These are phyloP conservation scores for Kwoniella heveanensis DNA, from an alignment of 768 basidiomycete species.

Conservation along the genomic window DNA sequence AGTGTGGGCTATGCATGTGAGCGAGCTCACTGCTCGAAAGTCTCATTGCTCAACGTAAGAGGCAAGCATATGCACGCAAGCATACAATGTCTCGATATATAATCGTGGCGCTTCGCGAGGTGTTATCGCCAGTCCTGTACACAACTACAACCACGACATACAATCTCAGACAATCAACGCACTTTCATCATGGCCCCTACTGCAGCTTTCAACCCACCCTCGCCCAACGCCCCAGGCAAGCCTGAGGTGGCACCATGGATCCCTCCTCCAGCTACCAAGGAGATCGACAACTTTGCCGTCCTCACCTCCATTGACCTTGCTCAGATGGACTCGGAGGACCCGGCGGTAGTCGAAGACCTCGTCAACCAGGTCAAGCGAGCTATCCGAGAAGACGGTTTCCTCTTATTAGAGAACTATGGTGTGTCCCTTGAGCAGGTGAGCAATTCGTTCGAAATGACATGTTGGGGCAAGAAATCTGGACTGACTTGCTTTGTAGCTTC, in stretches of 20 bases:
- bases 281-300: constrained; percentile 32
- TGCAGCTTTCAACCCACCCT: constrained; percentile 31
- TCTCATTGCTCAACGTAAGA: not conserved
- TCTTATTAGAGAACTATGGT: constrained; percentile 42
- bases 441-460: no score
- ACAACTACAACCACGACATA: no score
- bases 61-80: not conserved
- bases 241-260: constrained; percentile 30
- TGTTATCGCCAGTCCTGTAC: no score
- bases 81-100: not conserved
- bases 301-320: constrained; percentile 33
- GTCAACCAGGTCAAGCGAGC: constrained; percentile 27
- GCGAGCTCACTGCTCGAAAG: not conserved
- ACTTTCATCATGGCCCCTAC: constrained; percentile 7
- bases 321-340: constrained; percentile 37
- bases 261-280: constrained; percentile 33
- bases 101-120: no score
- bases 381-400: constrained; percentile 41
- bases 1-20: no score
- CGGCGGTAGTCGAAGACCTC: constrained; percentile 25
- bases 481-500: constrained; percentile 23
- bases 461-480: not conserved
- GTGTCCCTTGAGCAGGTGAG: constrained; percentile 36
- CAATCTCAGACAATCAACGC: constrained; percentile 6
- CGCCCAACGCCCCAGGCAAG: constrained; percentile 29